phyloP scores from a whole-genome alignment of 2,329 filamentous ascomycete genomes.

The Arthrobotrys conoides region DNA sequence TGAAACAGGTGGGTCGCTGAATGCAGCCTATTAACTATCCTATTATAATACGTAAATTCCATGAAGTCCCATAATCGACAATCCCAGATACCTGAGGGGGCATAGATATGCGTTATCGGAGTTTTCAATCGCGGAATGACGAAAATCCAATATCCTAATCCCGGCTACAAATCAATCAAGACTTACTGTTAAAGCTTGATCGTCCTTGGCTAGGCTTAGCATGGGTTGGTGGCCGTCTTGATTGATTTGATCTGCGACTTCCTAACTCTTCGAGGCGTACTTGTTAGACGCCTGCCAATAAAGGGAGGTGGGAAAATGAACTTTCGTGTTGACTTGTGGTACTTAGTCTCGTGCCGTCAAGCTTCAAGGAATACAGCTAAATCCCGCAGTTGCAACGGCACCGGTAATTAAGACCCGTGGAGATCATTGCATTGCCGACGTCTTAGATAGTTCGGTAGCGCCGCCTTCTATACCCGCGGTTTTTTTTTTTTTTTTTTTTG shows the following conservation, averaged over 20 bases:
- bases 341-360: neutral
- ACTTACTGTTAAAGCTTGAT: slow-evolving; percentile 57
- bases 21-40: slow-evolving; percentile 34
- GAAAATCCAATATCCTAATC: slow-evolving; percentile 33
- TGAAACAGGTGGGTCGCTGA: neutral
- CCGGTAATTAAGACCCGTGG: neutral
- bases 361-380: neutral
- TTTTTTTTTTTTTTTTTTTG: too few species aligned
- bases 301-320: slow-evolving; percentile 28
- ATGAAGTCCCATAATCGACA: neutral
- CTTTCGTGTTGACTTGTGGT: slow-evolving; percentile 29
- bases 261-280: slow-evolving; percentile 41
- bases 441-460: neutral
- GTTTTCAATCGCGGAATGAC: slow-evolving; percentile 48
- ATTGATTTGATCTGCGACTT: slow-evolving; percentile 32
- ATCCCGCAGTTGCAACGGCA: slow-evolving; percentile 6
- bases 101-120: slow-evolving; percentile 35
- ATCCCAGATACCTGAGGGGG: slow-evolving; percentile 5
- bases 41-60: slow-evolving; percentile 7
- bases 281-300: slow-evolving; percentile 32
- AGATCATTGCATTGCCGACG: neutral
- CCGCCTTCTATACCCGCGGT: too few species aligned
- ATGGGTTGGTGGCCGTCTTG: slow-evolving; percentile 34
- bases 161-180: slow-evolving; percentile 30
- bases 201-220: slow-evolving; percentile 56